Base-by-base conservation (phyloP, 2,329 filamentous ascomycete genomes). In the Diaporthe vexans region DNA sequence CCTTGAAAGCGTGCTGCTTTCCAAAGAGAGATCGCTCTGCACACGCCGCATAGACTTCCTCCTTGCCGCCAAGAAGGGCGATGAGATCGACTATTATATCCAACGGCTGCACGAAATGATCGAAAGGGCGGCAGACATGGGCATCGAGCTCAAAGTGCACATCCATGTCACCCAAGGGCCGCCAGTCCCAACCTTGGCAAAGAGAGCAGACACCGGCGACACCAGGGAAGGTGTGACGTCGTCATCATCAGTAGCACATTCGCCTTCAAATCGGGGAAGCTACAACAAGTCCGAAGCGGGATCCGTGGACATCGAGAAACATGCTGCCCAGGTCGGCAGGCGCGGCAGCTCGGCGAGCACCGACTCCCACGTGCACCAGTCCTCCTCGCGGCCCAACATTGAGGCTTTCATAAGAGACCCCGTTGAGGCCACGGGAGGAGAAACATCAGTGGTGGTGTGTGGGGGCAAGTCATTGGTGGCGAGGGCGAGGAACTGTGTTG, bases 371-470 rank as follows among this genome's bases (percentile, higher is more conserved):
- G 81, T 90, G 8, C 84, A 83, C 29, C 82, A 87, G 77, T 86
- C 88, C 54, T 82, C 83, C 8, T 79, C 80, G 5, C 82, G 90
- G 9, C 89, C 89, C 0, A 85, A 90, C 76, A 83, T 92, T 2
- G 85, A 85, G 52, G 79, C 80, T 0, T 86, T 91, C 73, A 88
- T 92, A 63, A 83, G 89, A 10, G 80, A 79, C 8, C 85, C 89
- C 0, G 88, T 92, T 11, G 90, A 91, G 81, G 84, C 84, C 0
- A 89, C 89, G 2, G 88, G 87, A 74, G 90, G 90, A 35, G 90
- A 92, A 82, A 91, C 90, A n/a, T 87, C 86, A 0, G 87, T 92
- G 0, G 87, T 90, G 0, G 90, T 91, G 0, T 92, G 90, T 75
- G 90, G 89, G 19, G 90, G 90, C 1, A 86, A 85, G 68, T 87